phyloP scores from a whole-genome alignment of 169 alveolate genomes.

The Eimeria acervulina region DNA sequence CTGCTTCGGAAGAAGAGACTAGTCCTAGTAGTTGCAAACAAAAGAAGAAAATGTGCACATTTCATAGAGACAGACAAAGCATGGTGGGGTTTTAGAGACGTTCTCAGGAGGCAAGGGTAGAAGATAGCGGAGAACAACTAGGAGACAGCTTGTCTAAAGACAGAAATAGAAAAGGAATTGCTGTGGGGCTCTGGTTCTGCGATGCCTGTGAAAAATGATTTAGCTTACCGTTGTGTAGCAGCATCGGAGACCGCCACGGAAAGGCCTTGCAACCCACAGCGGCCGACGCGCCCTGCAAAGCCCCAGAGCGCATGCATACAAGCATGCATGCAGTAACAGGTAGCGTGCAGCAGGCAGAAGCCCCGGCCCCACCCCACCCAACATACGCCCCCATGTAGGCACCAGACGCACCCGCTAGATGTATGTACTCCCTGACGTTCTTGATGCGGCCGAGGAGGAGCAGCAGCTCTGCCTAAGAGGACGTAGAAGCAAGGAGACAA shows the following conservation, averaged over 20 bases:
- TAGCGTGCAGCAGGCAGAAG: neutral
- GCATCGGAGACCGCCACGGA: conserved; percentile 49
- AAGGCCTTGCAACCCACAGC: conserved; percentile 43
- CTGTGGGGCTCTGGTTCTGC: neutral
- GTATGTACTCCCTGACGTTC: conserved; percentile 62
- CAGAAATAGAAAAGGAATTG: neutral
- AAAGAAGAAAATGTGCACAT: neutral
- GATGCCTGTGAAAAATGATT: neutral
- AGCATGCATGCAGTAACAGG: neutral
- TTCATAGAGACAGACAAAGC: neutral
- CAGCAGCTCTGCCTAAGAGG: conserved; percentile 52
- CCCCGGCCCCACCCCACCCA: no score
- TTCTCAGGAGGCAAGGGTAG: neutral
- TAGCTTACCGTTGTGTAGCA: conserved; percentile 38
- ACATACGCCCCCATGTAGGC: no score
- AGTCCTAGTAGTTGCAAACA: neutral
- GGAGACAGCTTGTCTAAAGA: neutral
- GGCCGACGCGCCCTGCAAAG: conserved; percentile 67
- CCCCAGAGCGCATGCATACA: conserved; percentile 18
- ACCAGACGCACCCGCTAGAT: conserved; percentile 75
- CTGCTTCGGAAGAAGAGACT: neutral
- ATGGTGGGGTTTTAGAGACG: neutral
- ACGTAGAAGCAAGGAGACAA: neutral
- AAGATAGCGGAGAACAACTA: neutral
- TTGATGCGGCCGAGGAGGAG: conserved; percentile 68